Percentiles rank a stretch among this genome's conserved stretches.
Evolutionary conservation across 2,329 filamentous ascomycete species (phyloP).

Genomic region (Colletotrichum incanum): DNA sequence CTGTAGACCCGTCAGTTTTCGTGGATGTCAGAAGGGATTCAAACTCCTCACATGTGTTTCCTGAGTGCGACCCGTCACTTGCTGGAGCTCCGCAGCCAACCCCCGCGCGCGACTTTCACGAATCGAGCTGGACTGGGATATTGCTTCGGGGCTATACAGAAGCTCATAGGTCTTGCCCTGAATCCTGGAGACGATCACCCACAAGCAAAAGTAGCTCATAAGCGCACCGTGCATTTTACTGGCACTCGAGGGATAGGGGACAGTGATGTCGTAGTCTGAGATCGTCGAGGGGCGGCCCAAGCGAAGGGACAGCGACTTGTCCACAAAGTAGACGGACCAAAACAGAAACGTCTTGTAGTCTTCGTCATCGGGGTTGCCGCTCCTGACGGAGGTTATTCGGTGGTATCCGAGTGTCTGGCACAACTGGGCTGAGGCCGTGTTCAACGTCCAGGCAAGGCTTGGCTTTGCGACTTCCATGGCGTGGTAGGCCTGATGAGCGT

Average conservation of each 20-base stretch:
- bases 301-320: slow-evolving; percentile 69
- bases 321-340: slow-evolving; percentile 71
- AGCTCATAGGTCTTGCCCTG: slow-evolving; percentile 71
- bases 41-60: slow-evolving; percentile 41
- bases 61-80: slow-evolving; percentile 50
- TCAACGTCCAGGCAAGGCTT: slow-evolving; percentile 51
- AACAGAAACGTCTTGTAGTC: slow-evolving; percentile 62
- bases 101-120: slow-evolving; percentile 53
- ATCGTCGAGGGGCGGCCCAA: slow-evolving; percentile 68
- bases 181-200: slow-evolving; percentile 67
- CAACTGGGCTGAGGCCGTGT: slow-evolving; percentile 52
- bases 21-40: not conserved
- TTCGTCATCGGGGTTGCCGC: slow-evolving; percentile 48
- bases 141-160: slow-evolving; percentile 63
- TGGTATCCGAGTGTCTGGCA: slow-evolving; percentile 53
- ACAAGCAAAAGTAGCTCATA: slow-evolving; percentile 59
- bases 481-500: slow-evolving; percentile 48
- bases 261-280: slow-evolving; percentile 71
- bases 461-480: slow-evolving; percentile 53
- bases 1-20: slow-evolving; percentile 47
- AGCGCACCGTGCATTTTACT: slow-evolving; percentile 50
- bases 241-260: slow-evolving; percentile 53
- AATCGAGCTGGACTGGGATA: slow-evolving; percentile 52
- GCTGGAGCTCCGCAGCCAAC: slow-evolving; percentile 52
- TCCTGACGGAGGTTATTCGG: slow-evolving; percentile 48